phyloP scores from a whole-genome alignment of 163 green algal genomes.

The Trebouxia gelatinosa region DNA sequence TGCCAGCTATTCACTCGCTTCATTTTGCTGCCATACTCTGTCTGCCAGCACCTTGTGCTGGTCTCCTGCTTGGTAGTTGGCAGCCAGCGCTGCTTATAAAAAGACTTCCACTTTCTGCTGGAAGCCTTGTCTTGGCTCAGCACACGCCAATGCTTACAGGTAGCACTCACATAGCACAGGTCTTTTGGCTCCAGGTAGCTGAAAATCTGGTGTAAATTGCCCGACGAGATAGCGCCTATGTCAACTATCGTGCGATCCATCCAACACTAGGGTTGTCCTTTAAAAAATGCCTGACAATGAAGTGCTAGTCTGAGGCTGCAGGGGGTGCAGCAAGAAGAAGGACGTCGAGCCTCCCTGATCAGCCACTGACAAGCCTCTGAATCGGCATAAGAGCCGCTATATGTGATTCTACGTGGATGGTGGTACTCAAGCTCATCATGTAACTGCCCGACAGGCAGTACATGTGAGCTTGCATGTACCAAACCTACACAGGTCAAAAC shows the following conservation, averaged over 20 bases:
- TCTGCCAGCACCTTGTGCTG: conserved; percentile 31
- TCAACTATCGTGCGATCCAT: neutral
- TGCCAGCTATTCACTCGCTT: conserved; percentile 29
- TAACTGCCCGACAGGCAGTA: no score
- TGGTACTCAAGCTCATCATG: no score
- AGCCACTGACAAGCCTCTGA: no score
- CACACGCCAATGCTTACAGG: conserved; percentile 36
- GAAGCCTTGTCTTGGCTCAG: conserved; percentile 35
- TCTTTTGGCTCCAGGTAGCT: conserved; percentile 31
- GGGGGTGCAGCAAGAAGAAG: no score
- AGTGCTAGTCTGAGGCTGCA: no score
- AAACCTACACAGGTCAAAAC: no score
- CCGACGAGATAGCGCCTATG: neutral
- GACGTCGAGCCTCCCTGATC: no score
- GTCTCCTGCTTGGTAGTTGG: neutral
- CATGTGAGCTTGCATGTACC: no score
- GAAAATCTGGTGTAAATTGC: conserved; percentile 38
- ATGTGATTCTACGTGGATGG: no score
- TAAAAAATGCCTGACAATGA: no score
- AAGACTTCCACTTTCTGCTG: conserved; percentile 23
- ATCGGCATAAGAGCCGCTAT: no score
- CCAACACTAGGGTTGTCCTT: neutral
- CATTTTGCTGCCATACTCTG: conserved; percentile 47
- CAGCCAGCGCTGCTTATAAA: conserved; percentile 27
- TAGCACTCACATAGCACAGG: conserved; percentile 22